phyloP scores from a whole-genome alignment of 345 rosid genomes.

The Odontarrhena argentea region DNA sequence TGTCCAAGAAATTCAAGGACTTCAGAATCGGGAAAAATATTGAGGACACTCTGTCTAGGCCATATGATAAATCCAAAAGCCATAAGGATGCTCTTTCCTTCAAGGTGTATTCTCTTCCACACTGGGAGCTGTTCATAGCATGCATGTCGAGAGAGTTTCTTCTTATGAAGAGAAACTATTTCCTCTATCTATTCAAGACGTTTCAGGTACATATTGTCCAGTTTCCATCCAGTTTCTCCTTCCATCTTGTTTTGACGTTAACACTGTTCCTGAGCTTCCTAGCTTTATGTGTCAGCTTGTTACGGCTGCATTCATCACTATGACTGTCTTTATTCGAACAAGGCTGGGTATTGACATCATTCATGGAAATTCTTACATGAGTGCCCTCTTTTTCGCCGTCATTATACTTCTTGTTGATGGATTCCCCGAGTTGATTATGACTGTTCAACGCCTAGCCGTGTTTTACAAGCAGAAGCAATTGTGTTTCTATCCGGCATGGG shows the following conservation, averaged over 20 bases:
- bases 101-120: slow-evolving; percentile 61
- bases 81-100: slow-evolving; percentile 80
- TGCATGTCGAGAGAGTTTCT: slow-evolving; percentile 73
- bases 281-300: slow-evolving; percentile 53
- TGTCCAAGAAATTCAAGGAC: slow-evolving; percentile 70
- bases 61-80: slow-evolving; percentile 70
- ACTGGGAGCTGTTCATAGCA: slow-evolving; percentile 65
- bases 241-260: slow-evolving; percentile 14
- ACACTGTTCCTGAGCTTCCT: slow-evolving; percentile 24
- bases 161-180: slow-evolving; percentile 90
- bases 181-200: slow-evolving; percentile 68
- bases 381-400: slow-evolving; percentile 64
- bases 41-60: slow-evolving; percentile 67
- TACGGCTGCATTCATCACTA: slow-evolving; percentile 52
- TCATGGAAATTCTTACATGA: slow-evolving; percentile 73
- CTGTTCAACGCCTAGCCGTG: slow-evolving; percentile 75
- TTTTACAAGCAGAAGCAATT: slow-evolving; percentile 92
- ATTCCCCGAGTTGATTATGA: slow-evolving; percentile 75
- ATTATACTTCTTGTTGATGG: slow-evolving; percentile 70
- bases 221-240: slow-evolving; percentile 18
- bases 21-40: slow-evolving; percentile 61
- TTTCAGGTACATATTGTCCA: slow-evolving; percentile 38
- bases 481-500: slow-evolving; percentile 87
- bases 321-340: slow-evolving; percentile 71
- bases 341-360: slow-evolving; percentile 63